These are phyloP conservation scores for Rhizopus delemar DNA, from an alignment of 371 early-diverging fungal species.

Conservation along the genomic window DNA sequence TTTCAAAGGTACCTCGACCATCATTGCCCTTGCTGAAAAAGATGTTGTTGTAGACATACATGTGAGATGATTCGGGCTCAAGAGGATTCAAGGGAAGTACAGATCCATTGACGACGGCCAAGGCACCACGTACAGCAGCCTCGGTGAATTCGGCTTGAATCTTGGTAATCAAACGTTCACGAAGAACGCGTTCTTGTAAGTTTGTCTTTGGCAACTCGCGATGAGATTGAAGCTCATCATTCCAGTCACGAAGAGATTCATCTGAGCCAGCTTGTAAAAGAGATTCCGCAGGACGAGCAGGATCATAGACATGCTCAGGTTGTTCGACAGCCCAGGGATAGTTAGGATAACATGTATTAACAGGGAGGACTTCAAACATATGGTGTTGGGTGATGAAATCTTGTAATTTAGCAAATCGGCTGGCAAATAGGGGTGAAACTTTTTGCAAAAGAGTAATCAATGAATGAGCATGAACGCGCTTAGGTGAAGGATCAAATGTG, in stretches of 20 bases:
- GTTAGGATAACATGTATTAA: slow-evolving; percentile 64
- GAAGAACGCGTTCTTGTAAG: slow-evolving; percentile 83
- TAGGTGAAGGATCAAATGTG: slow-evolving; percentile 74
- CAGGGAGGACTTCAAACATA: slow-evolving; percentile 79
- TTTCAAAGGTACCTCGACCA: slow-evolving; percentile 80
- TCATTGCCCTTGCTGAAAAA: slow-evolving; percentile 93
- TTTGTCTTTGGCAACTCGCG: slow-evolving; percentile 79
- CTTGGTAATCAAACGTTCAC: slow-evolving; percentile 82
- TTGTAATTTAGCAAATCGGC: slow-evolving; percentile 69
- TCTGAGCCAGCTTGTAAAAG: slow-evolving; percentile 69
- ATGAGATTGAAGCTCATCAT: slow-evolving; percentile 91
- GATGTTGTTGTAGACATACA: slow-evolving; percentile 93
- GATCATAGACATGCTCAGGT: slow-evolving; percentile 60
- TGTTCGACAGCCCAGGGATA: slow-evolving; percentile 83
- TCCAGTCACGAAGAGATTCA: slow-evolving; percentile 90
- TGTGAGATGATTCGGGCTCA: slow-evolving; percentile 77
- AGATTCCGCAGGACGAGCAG: slow-evolving; percentile 68
- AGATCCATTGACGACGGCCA: slow-evolving; percentile 81
- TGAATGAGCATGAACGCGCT: slow-evolving; percentile 63
- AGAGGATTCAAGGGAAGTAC: slow-evolving; percentile 80
- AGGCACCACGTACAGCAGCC: slow-evolving; percentile 83
- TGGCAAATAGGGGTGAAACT: slow-evolving; percentile 71
- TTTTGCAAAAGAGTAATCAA: slow-evolving; percentile 69
- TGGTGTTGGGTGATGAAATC: slow-evolving; percentile 69
- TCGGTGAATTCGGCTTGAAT: slow-evolving; percentile 90